Evolutionary conservation across 1,284 basidiomycete species (phyloP).

Genomic region (Apiotrichum veenhuisii): DNA sequence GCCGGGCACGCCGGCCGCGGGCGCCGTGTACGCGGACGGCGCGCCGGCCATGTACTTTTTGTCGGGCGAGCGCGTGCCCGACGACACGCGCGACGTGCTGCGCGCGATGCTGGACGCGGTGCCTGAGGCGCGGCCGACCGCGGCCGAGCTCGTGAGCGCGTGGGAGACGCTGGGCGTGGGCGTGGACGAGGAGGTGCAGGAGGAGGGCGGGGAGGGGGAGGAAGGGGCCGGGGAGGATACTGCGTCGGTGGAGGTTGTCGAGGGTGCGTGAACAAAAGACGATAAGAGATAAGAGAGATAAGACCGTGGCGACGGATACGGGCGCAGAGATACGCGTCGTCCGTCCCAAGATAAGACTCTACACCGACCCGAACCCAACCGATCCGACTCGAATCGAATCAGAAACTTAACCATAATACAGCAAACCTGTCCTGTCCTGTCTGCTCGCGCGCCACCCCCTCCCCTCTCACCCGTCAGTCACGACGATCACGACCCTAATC

Average conservation of each 20-base stretch:
- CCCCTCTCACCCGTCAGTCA: not conserved
- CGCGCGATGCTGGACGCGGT: constrained; percentile 37
- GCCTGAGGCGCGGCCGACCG: constrained; percentile 29
- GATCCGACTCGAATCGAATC: no score
- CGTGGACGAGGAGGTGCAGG: not conserved
- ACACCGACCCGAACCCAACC: no score
- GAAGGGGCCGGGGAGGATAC: not conserved
- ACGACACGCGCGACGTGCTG: constrained; percentile 30
- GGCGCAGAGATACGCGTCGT: no score
- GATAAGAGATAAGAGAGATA: no score
- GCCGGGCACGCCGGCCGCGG: not conserved
- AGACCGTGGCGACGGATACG: no score
- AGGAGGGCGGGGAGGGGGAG: not conserved
- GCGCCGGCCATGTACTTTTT: constrained; percentile 28
- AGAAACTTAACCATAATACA: no score
- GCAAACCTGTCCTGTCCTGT: no score
- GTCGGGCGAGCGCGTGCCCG: constrained; percentile 23
- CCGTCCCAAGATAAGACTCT: no score
- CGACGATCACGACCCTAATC: not conserved
- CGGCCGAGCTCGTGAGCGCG: constrained; percentile 28
- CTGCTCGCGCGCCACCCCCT: no score
- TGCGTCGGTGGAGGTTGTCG: no score
- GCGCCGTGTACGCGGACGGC: constrained; percentile 30
- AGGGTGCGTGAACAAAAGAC: no score
- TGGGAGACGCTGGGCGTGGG: constrained; percentile 34